A percentile compares a stretch with the other conserved stretches of the same genome.
Evolutionary conservation across 345 rosid species (phyloP).

Genomic region (Gossypium turneri): DNA sequence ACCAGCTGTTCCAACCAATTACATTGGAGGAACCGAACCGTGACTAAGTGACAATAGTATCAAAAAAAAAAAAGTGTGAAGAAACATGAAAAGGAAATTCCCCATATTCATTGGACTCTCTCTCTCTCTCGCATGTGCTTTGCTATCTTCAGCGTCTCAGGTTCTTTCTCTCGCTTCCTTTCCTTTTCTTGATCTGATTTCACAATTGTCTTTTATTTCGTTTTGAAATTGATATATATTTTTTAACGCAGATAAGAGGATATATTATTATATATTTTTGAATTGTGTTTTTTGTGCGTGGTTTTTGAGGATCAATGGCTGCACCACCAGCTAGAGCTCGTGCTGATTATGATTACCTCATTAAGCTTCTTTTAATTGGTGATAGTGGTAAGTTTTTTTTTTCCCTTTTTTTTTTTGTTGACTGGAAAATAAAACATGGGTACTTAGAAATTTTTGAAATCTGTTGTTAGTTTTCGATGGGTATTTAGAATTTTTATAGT

Average conservation of each 20-base stretch:
- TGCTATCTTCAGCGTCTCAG: background rate
- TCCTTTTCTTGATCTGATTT: conserved; percentile 1
- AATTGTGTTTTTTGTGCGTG: background rate
- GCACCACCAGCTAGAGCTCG: conserved; percentile 73
- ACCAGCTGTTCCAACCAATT: background rate
- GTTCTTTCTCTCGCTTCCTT: background rate
- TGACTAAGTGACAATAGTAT: background rate
- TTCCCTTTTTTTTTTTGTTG: background rate
- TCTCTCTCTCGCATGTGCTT: conserved; percentile 13
- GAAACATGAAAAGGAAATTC: conserved; percentile 3
- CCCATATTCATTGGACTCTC: background rate
- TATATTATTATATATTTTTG: background rate
- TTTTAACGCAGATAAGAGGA: conserved; percentile 11
- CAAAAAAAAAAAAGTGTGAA: background rate
- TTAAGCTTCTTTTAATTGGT: conserved; percentile 76
- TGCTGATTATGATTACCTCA: conserved; percentile 73
- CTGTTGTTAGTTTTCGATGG: background rate
- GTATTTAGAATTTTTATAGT: background rate
- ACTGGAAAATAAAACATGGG: background rate
- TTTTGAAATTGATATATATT: background rate
- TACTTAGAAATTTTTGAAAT: background rate
- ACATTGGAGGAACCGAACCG: background rate
- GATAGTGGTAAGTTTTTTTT: conserved; percentile 47
- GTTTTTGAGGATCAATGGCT: conserved; percentile 45
- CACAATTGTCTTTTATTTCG: background rate